These are phyloP conservation scores for Auriscalpium orientale DNA, from an alignment of 768 basidiomycete species.

Conservation along the genomic window DNA sequence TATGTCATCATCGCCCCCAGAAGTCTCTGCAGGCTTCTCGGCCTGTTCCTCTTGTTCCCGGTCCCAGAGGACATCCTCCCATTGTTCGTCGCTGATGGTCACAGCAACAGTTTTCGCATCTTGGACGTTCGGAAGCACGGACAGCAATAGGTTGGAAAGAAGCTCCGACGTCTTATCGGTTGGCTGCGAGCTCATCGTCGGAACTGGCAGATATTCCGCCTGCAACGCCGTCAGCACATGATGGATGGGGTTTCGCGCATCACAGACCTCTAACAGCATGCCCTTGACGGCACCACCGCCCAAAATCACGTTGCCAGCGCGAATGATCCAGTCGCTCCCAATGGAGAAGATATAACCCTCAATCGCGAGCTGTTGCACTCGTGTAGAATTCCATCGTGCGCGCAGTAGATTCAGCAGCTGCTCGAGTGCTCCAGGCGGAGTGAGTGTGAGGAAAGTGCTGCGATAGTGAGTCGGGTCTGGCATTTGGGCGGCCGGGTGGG, in stretches of 20 bases:
- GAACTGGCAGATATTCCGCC: slow-evolving; percentile 81
- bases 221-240: slow-evolving; percentile 19
- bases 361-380: slow-evolving; percentile 59
- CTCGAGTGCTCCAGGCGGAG: slow-evolving; percentile 68
- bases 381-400: slow-evolving; percentile 68
- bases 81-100: slow-evolving; percentile 68
- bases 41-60: slow-evolving; percentile 51
- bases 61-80: slow-evolving; percentile 77
- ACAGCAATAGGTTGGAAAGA: slow-evolving; percentile 65
- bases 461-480: slow-evolving; percentile 51
- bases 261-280: slow-evolving; percentile 73
- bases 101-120: slow-evolving; percentile 74
- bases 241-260: background rate
- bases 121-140: slow-evolving; percentile 63
- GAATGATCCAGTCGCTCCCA: slow-evolving; percentile 75
- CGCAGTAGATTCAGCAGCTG: slow-evolving; percentile 66
- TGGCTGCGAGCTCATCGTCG: slow-evolving; percentile 54
- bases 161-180: slow-evolving; percentile 67
- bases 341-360: slow-evolving; percentile 72
- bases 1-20: slow-evolving; percentile 39
- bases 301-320: slow-evolving; percentile 70
- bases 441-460: slow-evolving; percentile 68
- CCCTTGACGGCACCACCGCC: slow-evolving; percentile 71
- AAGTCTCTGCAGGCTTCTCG: slow-evolving; percentile 18
- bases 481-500: slow-evolving; percentile 11